phyloP scores from a whole-genome alignment of 257 asterid genomes.

The Parsonsia alboflavescens region DNA sequence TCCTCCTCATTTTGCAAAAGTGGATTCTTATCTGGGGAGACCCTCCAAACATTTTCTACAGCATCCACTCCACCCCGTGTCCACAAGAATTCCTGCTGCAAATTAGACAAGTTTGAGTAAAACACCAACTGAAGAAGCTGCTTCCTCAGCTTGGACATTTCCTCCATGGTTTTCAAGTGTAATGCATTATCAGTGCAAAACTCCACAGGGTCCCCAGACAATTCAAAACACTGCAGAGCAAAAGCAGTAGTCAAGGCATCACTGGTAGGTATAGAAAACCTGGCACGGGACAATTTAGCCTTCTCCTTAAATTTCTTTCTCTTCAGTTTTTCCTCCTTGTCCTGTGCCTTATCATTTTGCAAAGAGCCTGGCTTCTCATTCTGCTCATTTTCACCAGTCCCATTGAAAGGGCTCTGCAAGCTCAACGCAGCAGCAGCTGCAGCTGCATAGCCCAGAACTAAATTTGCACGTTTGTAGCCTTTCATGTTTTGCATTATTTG shows the following conservation, averaged over 20 bases:
- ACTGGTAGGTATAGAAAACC: conserved; percentile 64
- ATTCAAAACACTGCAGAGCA: conserved; percentile 78
- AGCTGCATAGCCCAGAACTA: conserved; percentile 78
- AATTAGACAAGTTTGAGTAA: conserved; percentile 36
- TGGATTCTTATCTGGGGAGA: conserved; percentile 46
- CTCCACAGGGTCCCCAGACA: conserved; percentile 37
- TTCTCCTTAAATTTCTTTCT: conserved; percentile 65
- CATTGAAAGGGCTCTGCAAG: conserved; percentile 62
- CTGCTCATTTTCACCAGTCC: conserved; percentile 25
- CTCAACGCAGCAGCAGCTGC: conserved; percentile 93
- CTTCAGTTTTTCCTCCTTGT: conserved; percentile 47
- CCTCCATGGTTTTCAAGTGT: conserved; percentile 88
- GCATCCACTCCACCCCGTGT: conserved; percentile 53
- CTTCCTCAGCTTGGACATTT: conserved; percentile 89
- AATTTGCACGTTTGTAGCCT: conserved; percentile 41
- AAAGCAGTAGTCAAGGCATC: conserved; percentile 68
- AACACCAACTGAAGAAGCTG: conserved; percentile 78
- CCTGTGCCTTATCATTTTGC: conserved; percentile 23
- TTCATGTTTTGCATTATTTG: conserved; percentile 50
- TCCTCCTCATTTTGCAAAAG: conserved; percentile 69
- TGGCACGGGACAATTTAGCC: conserved; percentile 52
- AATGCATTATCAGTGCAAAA: conserved; percentile 55
- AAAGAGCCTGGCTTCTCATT: conserved; percentile 26
- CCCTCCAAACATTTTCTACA: conserved; percentile 68
- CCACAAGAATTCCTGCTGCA: conserved; percentile 59